Evolutionary conservation across 257 asterid species (phyloP).

Genomic region (Solanum verrucosum): DNA sequence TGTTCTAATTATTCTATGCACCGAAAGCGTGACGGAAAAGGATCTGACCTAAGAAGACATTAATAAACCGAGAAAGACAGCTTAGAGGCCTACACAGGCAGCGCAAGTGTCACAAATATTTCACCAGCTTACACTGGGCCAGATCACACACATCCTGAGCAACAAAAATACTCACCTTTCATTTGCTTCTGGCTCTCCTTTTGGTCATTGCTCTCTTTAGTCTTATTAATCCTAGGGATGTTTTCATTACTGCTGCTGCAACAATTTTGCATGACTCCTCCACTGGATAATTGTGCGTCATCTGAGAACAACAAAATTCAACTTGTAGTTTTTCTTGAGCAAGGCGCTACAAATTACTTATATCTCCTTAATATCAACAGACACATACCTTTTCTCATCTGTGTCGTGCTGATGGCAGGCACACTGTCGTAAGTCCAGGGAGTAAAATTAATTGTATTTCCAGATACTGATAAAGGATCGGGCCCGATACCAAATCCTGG

Average conservation of each 20-base stretch:
- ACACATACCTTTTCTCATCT: constrained; percentile 35
- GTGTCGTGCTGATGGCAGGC: constrained; percentile 27
- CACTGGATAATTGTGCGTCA: constrained; percentile 27
- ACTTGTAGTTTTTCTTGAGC: neutral
- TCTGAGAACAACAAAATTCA: constrained; percentile 25
- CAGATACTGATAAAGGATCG: constrained; percentile 37
- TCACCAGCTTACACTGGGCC: neutral
- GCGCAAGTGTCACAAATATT: neutral
- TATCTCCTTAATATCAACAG: neutral
- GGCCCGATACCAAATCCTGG: constrained; percentile 29
- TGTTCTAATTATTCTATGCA: neutral
- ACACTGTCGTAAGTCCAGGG: constrained; percentile 37
- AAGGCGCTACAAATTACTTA: neutral
- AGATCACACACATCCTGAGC: neutral
- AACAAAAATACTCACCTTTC: constrained; percentile 36
- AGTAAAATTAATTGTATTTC: constrained; percentile 25
- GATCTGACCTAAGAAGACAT: neutral
- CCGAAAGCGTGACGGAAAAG: neutral
- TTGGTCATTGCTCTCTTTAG: constrained; percentile 22
- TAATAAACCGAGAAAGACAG: neutral
- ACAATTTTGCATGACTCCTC: constrained; percentile 23
- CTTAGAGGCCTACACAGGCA: neutral
- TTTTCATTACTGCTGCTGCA: constrained; percentile 68
- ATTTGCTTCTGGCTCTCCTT: constrained; percentile 16
- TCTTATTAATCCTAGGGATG: constrained; percentile 26